Evolutionary conservation across 139 green algal genomes (phyloP).

Genomic region (Monoraphidium neglectum): DNA sequence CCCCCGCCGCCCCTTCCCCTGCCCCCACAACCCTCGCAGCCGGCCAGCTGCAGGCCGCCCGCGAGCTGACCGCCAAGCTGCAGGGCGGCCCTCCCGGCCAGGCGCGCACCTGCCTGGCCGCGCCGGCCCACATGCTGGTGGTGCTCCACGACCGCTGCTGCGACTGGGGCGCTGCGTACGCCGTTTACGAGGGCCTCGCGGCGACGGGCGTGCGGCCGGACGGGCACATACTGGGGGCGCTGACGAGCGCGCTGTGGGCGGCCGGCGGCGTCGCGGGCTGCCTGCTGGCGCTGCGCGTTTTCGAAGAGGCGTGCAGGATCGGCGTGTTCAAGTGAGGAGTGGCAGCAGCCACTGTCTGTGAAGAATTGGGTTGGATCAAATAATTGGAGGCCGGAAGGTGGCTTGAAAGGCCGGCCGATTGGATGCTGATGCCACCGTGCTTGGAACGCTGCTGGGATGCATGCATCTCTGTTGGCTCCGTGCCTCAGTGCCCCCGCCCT

Average conservation of each 20-base stretch:
- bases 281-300: constrained; percentile 24
- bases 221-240: constrained; percentile 5
- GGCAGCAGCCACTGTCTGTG: no score
- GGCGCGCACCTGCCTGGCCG: constrained; percentile 23
- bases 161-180: constrained; percentile 21
- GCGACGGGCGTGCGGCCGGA: constrained; percentile 21
- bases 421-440: no score
- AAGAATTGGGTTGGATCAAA: no score
- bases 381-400: no score
- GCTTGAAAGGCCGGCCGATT: no score
- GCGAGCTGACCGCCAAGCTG: constrained; percentile 2
- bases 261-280: constrained; percentile 13
- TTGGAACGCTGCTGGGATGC: no score
- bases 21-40: neutral
- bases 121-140: constrained; percentile 26
- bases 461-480: no score
- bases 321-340: constrained; percentile 22
- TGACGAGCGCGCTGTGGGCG: constrained; percentile 24
- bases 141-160: constrained; percentile 31
- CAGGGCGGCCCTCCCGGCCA: constrained; percentile 3
- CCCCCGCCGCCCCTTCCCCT: neutral
- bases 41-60: neutral
- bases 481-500: no score
- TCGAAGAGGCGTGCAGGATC: constrained; percentile 20
- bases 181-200: constrained; percentile 30